Evolutionary conservation across 257 asterid genomes (phyloP).

Genomic region (Nicotiana knightiana): DNA sequence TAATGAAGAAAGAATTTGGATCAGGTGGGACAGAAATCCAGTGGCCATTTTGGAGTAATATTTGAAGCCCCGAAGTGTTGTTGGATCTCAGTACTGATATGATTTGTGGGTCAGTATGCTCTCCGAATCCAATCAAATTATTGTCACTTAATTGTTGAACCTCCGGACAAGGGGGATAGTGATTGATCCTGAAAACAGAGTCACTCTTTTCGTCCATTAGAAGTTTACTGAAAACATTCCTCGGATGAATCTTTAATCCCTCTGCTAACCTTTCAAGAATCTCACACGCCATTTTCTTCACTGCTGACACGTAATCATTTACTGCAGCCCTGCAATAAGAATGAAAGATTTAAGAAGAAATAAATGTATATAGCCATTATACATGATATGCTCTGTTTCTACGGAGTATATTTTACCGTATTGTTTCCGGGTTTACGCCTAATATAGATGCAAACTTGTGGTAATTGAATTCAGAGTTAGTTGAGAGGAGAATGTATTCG

Average conservation of each 20-base stretch:
- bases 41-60: conserved; percentile 17
- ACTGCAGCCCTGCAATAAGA: background rate
- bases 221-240: conserved; percentile 20
- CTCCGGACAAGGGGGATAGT: conserved; percentile 28
- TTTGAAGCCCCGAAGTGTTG: conserved; percentile 24
- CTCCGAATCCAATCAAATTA: conserved; percentile 25
- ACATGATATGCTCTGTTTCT: background rate
- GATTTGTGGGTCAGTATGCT: conserved; percentile 32
- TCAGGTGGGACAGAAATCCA: conserved; percentile 32
- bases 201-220: conserved; percentile 23
- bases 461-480: conserved; percentile 7
- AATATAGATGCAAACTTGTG: background rate
- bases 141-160: conserved; percentile 12
- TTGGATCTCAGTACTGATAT: conserved; percentile 28
- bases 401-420: background rate
- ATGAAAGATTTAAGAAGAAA: background rate
- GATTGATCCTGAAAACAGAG: conserved; percentile 24
- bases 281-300: conserved; percentile 25
- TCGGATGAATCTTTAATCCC: conserved; percentile 19
- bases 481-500: conserved; percentile 14
- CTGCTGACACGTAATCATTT: conserved; percentile 14
- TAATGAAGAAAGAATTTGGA: conserved; percentile 17
- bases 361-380: background rate
- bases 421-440: background rate
- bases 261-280: conserved; percentile 25